phyloP scores from a whole-genome alignment of 139 green algal genomes.

The Tetraselmis chui region DNA sequence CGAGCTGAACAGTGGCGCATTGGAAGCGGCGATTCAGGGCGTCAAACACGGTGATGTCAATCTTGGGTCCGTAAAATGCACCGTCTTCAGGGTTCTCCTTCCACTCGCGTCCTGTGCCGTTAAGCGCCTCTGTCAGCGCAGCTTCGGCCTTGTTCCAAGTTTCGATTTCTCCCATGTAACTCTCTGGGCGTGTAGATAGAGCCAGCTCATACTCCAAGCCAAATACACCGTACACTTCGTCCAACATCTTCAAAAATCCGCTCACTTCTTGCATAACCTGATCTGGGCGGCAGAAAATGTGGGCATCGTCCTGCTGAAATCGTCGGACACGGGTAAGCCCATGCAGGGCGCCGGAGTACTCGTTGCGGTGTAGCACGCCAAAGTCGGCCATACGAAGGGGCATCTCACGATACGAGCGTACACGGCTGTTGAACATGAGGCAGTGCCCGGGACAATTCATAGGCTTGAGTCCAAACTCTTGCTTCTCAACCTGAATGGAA shows the following conservation, averaged over 20 bases:
- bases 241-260: constrained; percentile 79
- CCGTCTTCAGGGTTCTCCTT: constrained; percentile 88
- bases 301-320: constrained; percentile 97
- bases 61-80: constrained; percentile 97
- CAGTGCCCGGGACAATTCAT: constrained; percentile 99
- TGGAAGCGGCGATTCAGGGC: constrained; percentile 86
- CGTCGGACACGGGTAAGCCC: constrained; percentile 86
- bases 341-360: constrained; percentile 79
- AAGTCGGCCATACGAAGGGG: constrained; percentile 93
- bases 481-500: constrained; percentile 86
- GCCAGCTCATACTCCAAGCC: constrained; percentile 90
- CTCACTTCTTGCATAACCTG: constrained; percentile 79
- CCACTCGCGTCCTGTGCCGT: constrained; percentile 65
- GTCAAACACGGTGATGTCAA: constrained; percentile 93
- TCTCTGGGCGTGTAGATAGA: constrained; percentile 86
- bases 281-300: constrained; percentile 89
- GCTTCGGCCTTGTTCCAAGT: constrained; percentile 88
- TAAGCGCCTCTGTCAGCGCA: constrained; percentile 75
- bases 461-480: constrained; percentile 92
- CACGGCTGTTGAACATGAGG: constrained; percentile 85
- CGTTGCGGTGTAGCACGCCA: constrained; percentile 95
- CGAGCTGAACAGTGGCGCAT: constrained; percentile 91
- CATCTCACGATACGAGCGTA: constrained; percentile 82
- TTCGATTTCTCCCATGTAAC: constrained; percentile 81
- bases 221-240: constrained; percentile 88